phyloP scores from a whole-genome alignment of 148 eudicot species.

The Chenopodium formosanum region DNA sequence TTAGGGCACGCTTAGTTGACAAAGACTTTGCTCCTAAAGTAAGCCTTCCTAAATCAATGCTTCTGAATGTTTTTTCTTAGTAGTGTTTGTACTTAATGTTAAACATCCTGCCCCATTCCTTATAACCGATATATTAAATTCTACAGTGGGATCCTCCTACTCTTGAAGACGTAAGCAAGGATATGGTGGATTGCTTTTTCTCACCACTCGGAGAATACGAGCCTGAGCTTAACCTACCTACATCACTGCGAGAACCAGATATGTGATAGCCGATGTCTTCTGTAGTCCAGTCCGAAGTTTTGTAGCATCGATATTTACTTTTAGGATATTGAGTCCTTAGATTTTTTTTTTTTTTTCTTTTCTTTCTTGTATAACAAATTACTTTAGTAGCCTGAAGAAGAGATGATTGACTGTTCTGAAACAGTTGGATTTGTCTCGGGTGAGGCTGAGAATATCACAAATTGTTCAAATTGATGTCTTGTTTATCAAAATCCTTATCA shows the following conservation, averaged over 20 bases:
- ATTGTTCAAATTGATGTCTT: constrained; percentile 7
- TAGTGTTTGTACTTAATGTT: background rate
- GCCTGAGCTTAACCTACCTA: constrained; percentile 74
- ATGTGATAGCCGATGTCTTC: constrained; percentile 31
- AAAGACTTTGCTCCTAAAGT: constrained; percentile 97
- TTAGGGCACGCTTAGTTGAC: constrained; percentile 83
- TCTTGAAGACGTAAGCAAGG: constrained; percentile 65
- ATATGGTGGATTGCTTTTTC: constrained; percentile 74
- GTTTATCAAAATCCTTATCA: background rate
- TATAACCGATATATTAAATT: background rate
- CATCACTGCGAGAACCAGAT: constrained; percentile 74
- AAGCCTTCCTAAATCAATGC: constrained; percentile 3
- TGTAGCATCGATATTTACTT: constrained; percentile 16
- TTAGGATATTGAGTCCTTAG: background rate
- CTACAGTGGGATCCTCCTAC: constrained; percentile 86
- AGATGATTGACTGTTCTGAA: background rate
- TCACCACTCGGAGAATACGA: constrained; percentile 60
- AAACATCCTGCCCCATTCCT: background rate
- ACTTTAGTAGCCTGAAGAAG: background rate
- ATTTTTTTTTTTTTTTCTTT: background rate
- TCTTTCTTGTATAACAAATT: background rate
- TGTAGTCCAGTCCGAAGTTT: background rate
- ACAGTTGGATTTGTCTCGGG: background rate
- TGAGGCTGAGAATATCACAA: background rate
- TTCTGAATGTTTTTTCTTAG: background rate